A percentile compares a stretch with the other conserved stretches of the same genome.
Evolutionary conservation across 441 rosid species (phyloP).

Genomic region (Gossypium davidsonii): DNA sequence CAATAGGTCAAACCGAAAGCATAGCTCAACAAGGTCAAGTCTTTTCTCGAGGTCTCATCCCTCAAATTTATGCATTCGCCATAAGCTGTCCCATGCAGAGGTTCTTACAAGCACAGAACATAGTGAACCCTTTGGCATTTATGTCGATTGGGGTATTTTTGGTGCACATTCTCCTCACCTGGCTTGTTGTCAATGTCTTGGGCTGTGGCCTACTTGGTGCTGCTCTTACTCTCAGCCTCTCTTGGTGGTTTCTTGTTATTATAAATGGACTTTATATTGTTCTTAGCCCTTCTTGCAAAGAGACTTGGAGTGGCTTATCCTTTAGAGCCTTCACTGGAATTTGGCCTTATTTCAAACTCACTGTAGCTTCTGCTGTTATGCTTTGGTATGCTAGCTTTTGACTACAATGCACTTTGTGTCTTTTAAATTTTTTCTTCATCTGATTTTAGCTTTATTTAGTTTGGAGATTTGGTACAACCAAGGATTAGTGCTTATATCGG

Average conservation of each 20-base stretch:
- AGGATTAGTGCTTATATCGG: conserved; percentile 80
- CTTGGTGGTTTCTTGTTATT: conserved; percentile 79
- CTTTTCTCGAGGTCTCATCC: conserved; percentile 79
- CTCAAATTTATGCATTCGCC: conserved; percentile 77
- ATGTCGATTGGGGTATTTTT: conserved; percentile 76
- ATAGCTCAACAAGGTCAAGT: conserved; percentile 64
- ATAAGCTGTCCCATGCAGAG: conserved; percentile 81
- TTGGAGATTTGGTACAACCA: conserved; percentile 96
- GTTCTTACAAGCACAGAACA: conserved; percentile 92
- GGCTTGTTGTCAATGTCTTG: conserved; percentile 55
- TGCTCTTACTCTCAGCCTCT: conserved; percentile 61
- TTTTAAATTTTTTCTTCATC: not conserved
- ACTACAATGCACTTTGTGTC: not conserved
- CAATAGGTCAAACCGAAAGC: conserved; percentile 41
- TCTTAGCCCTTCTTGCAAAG: conserved; percentile 65
- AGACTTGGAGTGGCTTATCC: conserved; percentile 83
- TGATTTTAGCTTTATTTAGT: conserved; percentile 28
- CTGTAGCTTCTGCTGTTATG: conserved; percentile 83
- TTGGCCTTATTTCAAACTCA: conserved; percentile 91
- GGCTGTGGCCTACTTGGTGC: conserved; percentile 72
- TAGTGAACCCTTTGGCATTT: conserved; percentile 83
- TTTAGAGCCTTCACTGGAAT: conserved; percentile 55
- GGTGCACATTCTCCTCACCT: conserved; percentile 53
- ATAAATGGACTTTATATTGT: conserved; percentile 50
- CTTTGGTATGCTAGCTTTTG: conserved; percentile 45